Evolutionary conservation across 495 filamentous ascomycete species (phyloP).

Genomic region (Aspergillus incahuasiensis): DNA sequence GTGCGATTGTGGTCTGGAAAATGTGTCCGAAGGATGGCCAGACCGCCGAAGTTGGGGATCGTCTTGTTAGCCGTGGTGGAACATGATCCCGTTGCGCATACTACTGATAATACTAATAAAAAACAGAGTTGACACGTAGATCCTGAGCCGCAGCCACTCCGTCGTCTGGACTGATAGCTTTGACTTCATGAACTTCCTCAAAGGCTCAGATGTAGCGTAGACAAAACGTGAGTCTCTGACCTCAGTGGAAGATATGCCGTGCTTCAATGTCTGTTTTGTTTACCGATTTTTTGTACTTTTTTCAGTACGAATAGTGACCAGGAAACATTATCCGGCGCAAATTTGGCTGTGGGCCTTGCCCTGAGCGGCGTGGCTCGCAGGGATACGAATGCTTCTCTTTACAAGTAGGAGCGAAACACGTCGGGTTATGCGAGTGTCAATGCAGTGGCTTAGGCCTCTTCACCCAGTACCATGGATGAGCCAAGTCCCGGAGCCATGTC

Average conservation of each 20-base stretch:
- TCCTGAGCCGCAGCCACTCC: too few species aligned
- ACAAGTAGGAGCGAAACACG: conserved; percentile 3
- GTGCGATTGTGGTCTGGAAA: too few species aligned
- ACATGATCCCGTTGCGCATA: neutral
- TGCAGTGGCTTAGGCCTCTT: neutral
- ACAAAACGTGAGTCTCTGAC: too few species aligned
- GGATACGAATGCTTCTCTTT: neutral
- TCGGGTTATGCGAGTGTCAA: neutral
- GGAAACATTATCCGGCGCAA: neutral
- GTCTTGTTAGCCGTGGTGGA: neutral
- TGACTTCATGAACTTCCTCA: too few species aligned
- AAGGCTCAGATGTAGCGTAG: too few species aligned
- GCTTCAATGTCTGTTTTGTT: too few species aligned
- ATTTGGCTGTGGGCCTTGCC: neutral
- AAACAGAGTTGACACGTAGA: too few species aligned
- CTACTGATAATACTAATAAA: neutral
- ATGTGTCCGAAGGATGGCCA: neutral
- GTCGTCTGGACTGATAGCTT: too few species aligned
- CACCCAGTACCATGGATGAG: neutral
- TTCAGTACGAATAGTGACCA: neutral
- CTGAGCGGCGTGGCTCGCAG: neutral
- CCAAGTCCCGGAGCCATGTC: too few species aligned
- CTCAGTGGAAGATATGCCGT: too few species aligned
- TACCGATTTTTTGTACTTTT: neutral
- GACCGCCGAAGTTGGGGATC: neutral